phyloP scores from a whole-genome alignment of 257 asterid genomes.

The Misopates orontium region DNA sequence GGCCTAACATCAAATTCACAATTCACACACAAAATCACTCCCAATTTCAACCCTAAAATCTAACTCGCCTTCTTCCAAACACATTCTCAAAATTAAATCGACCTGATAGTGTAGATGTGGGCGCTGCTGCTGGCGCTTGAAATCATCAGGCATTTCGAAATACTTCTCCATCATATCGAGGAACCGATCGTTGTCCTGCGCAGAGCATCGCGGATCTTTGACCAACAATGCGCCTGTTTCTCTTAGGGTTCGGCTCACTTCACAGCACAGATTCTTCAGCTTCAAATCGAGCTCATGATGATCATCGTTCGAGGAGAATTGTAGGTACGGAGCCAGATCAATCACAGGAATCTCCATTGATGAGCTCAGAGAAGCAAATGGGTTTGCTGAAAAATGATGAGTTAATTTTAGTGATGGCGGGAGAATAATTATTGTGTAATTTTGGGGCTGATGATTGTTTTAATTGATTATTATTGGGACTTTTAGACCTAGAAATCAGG shows the following conservation, averaged over 20 bases:
- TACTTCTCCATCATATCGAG: slow-evolving; percentile 93
- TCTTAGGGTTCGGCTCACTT: slow-evolving; percentile 84
- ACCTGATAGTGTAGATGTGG: slow-evolving; percentile 97
- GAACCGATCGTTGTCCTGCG: slow-evolving; percentile 74
- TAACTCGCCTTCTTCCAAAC: neutral
- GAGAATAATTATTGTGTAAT: slow-evolving; percentile 18
- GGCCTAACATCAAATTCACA: neutral
- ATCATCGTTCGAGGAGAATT: slow-evolving; percentile 28
- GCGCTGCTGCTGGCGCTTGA: slow-evolving; percentile 87
- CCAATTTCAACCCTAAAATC: neutral
- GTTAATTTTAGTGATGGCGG: slow-evolving; percentile 30
- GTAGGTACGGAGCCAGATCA: slow-evolving; percentile 72
- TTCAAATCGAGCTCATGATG: slow-evolving; percentile 41
- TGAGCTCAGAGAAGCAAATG: slow-evolving; percentile 24
- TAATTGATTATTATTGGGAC: too few species aligned
- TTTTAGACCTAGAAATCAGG: too few species aligned
- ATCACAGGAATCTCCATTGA: slow-evolving; percentile 70
- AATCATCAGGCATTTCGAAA: slow-evolving; percentile 74
- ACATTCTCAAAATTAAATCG: neutral
- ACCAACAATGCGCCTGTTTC: slow-evolving; percentile 93
- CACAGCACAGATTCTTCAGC: slow-evolving; percentile 56
- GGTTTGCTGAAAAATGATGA: too few species aligned
- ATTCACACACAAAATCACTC: neutral
- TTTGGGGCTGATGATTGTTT: too few species aligned
- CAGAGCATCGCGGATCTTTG: slow-evolving; percentile 91